Percentiles rank a stretch among this genome's conserved stretches.
Evolutionary conservation across 371 early-diverging fungal species (phyloP).

Genomic region (Circinella minor): DNA sequence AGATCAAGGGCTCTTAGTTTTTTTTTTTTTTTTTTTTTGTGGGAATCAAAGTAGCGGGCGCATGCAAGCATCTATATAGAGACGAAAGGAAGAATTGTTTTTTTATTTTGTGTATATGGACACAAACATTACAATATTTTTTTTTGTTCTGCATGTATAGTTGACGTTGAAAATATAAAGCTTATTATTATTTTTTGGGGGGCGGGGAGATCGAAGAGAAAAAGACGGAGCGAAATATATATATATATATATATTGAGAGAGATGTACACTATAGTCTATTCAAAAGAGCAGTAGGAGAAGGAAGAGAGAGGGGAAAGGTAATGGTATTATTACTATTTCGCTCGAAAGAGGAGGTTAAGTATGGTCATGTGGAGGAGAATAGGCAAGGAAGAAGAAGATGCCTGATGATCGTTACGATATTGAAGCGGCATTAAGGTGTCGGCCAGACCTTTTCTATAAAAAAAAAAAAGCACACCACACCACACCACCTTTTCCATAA

Average conservation of each 20-base stretch:
- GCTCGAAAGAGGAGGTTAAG: not conserved
- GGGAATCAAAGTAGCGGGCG: conserved; percentile 3
- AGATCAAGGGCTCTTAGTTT: conserved; percentile 3
- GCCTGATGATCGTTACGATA: conserved; percentile 10
- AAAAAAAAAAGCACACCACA: no score
- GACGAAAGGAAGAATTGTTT: not conserved
- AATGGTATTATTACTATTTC: no score
- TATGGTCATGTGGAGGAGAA: not conserved
- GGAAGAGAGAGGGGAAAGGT: not conserved
- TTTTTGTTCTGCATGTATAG: not conserved
- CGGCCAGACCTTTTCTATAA: not conserved
- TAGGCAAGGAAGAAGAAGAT: not conserved
- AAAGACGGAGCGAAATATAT: no score
- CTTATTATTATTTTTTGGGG: not conserved
- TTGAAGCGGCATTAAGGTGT: conserved; percentile 7
- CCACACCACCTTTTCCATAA: not conserved
- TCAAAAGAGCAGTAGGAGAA: not conserved
- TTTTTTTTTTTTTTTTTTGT: not conserved
- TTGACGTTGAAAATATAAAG: conserved; percentile 6
- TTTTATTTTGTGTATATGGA: not conserved
- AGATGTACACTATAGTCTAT: not conserved
- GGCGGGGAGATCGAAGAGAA: no score
- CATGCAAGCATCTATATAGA: conserved; percentile 5
- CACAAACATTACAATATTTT: not conserved
- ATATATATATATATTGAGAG: no score